Evolutionary conservation across 176 grass and related monocot species (phyloP).

Genomic region (Eleusine indica): DNA sequence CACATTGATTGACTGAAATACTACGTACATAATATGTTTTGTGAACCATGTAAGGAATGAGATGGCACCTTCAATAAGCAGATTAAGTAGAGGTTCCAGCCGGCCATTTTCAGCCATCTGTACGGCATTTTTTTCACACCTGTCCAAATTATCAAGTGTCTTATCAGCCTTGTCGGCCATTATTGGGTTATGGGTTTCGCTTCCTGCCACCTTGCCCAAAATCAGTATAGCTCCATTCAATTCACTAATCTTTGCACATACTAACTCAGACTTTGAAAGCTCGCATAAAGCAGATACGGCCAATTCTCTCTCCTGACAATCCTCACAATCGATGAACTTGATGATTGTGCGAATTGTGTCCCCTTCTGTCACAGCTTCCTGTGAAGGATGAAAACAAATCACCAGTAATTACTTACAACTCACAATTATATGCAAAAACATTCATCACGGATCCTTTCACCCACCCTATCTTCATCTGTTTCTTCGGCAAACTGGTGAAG

Average conservation of each 20-base stretch:
- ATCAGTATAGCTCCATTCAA: conserved; percentile 64
- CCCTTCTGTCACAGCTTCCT: conserved; percentile 52
- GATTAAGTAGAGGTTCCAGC: conserved; percentile 63
- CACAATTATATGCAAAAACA: neutral
- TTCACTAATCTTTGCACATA: conserved; percentile 55
- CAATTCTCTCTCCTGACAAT: conserved; percentile 57
- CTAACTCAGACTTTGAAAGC: conserved; percentile 56
- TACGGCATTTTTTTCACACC: conserved; percentile 53
- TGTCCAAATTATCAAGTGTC: conserved; percentile 60
- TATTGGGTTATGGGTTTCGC: conserved; percentile 32
- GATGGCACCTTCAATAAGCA: conserved; percentile 62
- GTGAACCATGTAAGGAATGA: conserved; percentile 6
- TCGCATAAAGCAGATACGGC: conserved; percentile 62
- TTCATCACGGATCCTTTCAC: neutral
- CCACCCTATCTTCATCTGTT: conserved; percentile 39
- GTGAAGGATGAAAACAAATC: neutral
- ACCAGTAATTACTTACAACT: neutral
- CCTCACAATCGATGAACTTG: conserved; percentile 61
- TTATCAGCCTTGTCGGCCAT: conserved; percentile 49
- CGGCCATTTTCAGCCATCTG: conserved; percentile 81
- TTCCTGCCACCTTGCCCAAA: conserved; percentile 50
- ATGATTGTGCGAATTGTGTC: conserved; percentile 52
- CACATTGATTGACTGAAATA: neutral
- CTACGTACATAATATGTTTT: neutral
- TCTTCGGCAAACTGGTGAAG: conserved; percentile 26